These are phyloP conservation scores for Diaporthe destruens DNA, from an alignment of 2,329 filamentous ascomycete genomes.

Conservation along the genomic window DNA sequence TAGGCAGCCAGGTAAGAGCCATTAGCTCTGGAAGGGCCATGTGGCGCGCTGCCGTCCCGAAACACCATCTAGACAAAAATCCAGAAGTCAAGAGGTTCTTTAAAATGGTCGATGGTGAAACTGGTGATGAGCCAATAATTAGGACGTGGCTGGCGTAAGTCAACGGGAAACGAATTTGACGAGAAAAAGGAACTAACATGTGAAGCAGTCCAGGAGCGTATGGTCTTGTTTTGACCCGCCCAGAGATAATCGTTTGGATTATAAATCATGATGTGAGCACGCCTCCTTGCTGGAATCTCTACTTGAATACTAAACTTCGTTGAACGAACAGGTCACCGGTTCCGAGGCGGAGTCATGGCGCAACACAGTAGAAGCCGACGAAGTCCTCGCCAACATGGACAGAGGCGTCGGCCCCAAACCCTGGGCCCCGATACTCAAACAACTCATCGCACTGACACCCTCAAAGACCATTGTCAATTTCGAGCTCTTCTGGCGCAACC, in stretches of 20 bases:
- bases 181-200: not conserved
- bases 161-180: too few species aligned
- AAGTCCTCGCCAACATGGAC: conserved; percentile 16
- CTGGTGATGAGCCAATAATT: conserved; percentile 2
- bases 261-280: conserved; percentile 7
- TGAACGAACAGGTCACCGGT: not conserved
- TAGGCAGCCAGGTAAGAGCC: conserved; percentile 7
- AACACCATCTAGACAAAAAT: not conserved
- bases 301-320: not conserved
- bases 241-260: conserved; percentile 1
- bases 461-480: conserved; percentile 1
- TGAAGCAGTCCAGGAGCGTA: conserved; percentile 3
- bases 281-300: too few species aligned
- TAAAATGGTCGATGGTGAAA: conserved; percentile 9
- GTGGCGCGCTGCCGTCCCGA: conserved; percentile 14
- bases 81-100: conserved; percentile 10
- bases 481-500: conserved; percentile 23
- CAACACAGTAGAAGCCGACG: not conserved
- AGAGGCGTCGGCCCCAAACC: conserved; percentile 48
- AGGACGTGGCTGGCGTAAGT: conserved; percentile 21
- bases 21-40: conserved; percentile 10
- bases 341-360: conserved; percentile 8
- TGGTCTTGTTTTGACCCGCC: conserved; percentile 5
- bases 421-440: conserved; percentile 13
- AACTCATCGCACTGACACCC: conserved; percentile 1